Base-by-base conservation (phyloP, 768 basidiomycete species). In the Chalciporus chontae region DNA sequence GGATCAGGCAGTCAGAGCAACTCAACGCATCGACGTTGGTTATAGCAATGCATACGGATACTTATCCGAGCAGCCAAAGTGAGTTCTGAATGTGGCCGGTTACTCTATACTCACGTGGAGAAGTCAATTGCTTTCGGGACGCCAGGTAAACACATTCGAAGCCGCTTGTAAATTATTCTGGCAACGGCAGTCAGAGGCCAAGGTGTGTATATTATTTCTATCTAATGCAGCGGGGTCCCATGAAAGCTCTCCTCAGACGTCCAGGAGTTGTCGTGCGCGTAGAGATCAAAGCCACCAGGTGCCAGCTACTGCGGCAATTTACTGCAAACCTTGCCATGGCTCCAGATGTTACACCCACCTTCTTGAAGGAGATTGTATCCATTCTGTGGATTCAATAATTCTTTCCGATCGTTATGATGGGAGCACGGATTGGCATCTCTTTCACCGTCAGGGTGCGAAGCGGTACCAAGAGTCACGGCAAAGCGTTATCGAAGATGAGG, bases 321-420 rank as follows among this genome's bases (percentile, higher is more conserved):
- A 54, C 17, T 78, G 77, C 63, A 61, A 54, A 24, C 11, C 41
- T 10, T 79, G 77, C 47, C 74, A 73, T 55, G 17, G 11, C 6
- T 54, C 63, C 1, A 63, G 43, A 44, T 78, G 77, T 43, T 72
- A 68, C 52, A 47, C 50, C 26, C 73, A 77, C 47, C 45, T 73
- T 8, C 59, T 76, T 2, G 57, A 65, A 13, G 15, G 41, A 1
- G 67, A 72, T 21, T 62, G 66, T 26, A 15, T 63, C 48, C 73
- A 73, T 61, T 66, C 73, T 38, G 62, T 74, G 34, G 62, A 71
- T 48, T 69, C 68, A 8, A 37, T 77, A 5, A 43, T 65, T 9
- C 39, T 48, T n/a, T 54, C 55, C 7, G 55, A 59, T 38, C 54
- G 29, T 40, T 14, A 40, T 19, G 60, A 54, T 5, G 50, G 48